These are phyloP conservation scores for Ogataea henricii DNA, from an alignment of 805 yeast genomes.

Conservation along the genomic window DNA sequence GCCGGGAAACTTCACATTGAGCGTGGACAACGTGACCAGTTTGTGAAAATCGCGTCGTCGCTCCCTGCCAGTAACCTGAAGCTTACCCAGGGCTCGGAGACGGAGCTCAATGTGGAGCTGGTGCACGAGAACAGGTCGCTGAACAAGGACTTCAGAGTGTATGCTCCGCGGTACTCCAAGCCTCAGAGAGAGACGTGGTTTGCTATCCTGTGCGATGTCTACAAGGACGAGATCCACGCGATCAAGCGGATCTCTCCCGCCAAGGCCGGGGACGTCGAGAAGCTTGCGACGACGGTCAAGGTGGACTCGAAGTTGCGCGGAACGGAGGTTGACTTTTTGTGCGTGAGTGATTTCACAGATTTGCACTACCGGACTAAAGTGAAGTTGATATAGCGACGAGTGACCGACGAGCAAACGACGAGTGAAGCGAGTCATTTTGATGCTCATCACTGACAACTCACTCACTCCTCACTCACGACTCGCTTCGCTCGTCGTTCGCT, in stretches of 20 bases:
- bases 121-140: constrained; percentile 53
- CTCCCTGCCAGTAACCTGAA: constrained; percentile 62
- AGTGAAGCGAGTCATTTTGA: no score
- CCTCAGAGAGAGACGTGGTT: constrained; percentile 95
- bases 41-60: constrained; percentile 52
- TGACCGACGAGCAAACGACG: no score
- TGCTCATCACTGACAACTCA: no score
- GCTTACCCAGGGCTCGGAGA: constrained; percentile 38
- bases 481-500: no score
- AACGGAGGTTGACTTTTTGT: constrained; percentile 44
- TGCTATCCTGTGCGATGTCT: constrained; percentile 55
- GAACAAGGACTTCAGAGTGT: constrained; percentile 63
- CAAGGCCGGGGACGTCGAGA: constrained; percentile 35
- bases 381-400: constrained; percentile 5
- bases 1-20: constrained; percentile 45
- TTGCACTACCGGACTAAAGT: constrained; percentile 33
- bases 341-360: constrained; percentile 70
- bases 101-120: constrained; percentile 47
- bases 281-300: constrained; percentile 45
- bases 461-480: no score
- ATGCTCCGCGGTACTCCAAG: constrained; percentile 84
- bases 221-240: constrained; percentile 55
- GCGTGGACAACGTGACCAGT: constrained; percentile 46
- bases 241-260: constrained; percentile 78
- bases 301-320: constrained; percentile 54